These are phyloP conservation scores for Alternaria longipes DNA, from an alignment of 2,329 filamentous ascomycete genomes.

Conservation along the genomic window DNA sequence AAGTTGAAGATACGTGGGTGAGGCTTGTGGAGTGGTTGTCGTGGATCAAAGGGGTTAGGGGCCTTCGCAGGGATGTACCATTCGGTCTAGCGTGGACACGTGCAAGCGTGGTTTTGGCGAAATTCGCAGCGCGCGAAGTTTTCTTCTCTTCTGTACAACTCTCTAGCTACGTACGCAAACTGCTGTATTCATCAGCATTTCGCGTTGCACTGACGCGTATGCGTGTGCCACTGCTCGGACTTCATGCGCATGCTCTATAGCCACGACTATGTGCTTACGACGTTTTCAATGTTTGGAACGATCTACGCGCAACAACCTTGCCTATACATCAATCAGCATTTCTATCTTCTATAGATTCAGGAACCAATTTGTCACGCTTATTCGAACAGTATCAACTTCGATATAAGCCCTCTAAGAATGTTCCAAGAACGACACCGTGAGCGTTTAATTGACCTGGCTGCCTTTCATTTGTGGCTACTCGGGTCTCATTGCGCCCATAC, in stretches of 20 bases:
- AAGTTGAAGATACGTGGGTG: not conserved
- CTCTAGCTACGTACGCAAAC: not conserved
- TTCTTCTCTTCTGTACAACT: conserved; percentile 5
- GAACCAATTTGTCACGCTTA: conserved; percentile 55
- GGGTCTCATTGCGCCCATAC: conserved; percentile 52
- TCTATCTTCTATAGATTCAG: conserved; percentile 17
- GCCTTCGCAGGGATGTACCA: conserved; percentile 10
- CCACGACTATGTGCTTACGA: not conserved
- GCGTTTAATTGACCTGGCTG: conserved; percentile 53
- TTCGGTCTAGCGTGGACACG: conserved; percentile 21
- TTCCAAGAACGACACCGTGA: conserved; percentile 47
- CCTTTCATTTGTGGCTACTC: conserved; percentile 42
- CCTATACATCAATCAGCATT: not conserved
- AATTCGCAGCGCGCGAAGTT: conserved; percentile 12
- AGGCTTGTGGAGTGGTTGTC: conserved; percentile 1
- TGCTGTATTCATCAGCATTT: not conserved
- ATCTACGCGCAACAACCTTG: not conserved
- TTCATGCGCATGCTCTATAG: not conserved
- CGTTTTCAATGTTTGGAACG: not conserved
- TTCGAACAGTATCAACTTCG: conserved; percentile 49
- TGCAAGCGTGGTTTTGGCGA: conserved; percentile 16
- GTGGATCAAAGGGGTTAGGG: conserved; percentile 20
- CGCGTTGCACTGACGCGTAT: not conserved
- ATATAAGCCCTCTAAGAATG: conserved; percentile 52
- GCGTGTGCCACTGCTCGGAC: not conserved